Percentiles rank a stretch among this genome's conserved stretches.
These are phyloP conservation scores for Noccaea bulbosa DNA, from an alignment of 345 rosid genomes.

Conservation along the genomic window DNA sequence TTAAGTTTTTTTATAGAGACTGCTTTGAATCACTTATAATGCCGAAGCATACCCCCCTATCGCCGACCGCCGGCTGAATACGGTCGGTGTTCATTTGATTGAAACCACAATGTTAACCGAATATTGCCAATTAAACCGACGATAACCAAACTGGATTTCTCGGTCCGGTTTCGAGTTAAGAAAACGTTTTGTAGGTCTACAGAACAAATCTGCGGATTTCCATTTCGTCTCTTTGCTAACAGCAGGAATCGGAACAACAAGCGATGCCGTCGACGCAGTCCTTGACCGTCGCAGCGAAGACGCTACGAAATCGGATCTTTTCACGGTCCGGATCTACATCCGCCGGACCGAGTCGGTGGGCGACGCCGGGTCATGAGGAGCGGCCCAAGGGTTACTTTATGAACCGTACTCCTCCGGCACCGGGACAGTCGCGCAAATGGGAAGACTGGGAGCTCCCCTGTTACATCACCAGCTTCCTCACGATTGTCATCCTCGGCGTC, in stretches of 20 bases:
- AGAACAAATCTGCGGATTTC: background rate
- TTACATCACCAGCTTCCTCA: constrained; percentile 94
- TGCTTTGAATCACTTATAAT: no score
- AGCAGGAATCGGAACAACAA: constrained; percentile 25
- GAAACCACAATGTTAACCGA: constrained; percentile 1
- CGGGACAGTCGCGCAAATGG: constrained; percentile 91
- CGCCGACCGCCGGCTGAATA: no score
- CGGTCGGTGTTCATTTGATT: no score
- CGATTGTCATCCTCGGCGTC: constrained; percentile 93
- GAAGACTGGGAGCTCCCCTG: constrained; percentile 99
- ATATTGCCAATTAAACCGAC: constrained; percentile 1
- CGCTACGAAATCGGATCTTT: constrained; percentile 71
- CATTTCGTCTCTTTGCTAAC: constrained; percentile 11
- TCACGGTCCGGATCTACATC: constrained; percentile 54
- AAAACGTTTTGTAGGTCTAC: constrained; percentile 23
- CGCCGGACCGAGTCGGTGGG: constrained; percentile 80
- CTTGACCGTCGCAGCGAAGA: constrained; percentile 49
- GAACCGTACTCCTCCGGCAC: constrained; percentile 73
- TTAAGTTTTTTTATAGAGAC: no score
- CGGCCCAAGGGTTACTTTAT: constrained; percentile 87
- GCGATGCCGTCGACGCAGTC: constrained; percentile 49
- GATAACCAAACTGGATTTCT: background rate
- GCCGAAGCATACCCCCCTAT: no score
- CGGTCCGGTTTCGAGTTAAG: constrained; percentile 10
- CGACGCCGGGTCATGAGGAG: constrained; percentile 88